Evolutionary conservation across 2,329 filamentous ascomycete species (phyloP), one percentile per base, ranked within the genome.

Genomic region (Alternaria dauci): DNA sequence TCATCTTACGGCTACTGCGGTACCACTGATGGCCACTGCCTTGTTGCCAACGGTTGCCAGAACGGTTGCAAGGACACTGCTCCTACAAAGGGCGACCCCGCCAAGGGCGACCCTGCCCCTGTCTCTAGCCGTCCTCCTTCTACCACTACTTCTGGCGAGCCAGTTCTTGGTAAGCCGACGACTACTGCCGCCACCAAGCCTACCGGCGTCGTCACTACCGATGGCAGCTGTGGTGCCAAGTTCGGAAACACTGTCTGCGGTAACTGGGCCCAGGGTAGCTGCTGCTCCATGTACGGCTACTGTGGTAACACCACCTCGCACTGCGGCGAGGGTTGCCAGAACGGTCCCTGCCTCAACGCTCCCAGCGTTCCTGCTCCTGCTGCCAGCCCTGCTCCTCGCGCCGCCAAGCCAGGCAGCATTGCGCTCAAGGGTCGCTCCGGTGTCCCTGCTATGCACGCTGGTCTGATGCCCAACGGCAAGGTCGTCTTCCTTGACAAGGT

Each of bases 401-500:
- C 81, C 56, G 69, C 78, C 14, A 82, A 81, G 48, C 79, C 81
- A 34, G 84, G 83, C 32, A 75, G 75, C 36, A 83, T 88, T 66
- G 74, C 76, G 2, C 72, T 86, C 36, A 79, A 85, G 55, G 86
- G 86, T 18, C 76, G 82, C 58, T 85, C 85, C 53, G 87, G 87
- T 65, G 87, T 88, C n/a, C 86, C 87, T 41, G 86, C 82, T 16
- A 89, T 89, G 87, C 86, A 88, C 67, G 86, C 86, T 63, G 85
- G 81, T 67, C 80, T 89, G 23, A 80, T 88, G 79, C 84, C 81
- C 14, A 87, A 88, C 67, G 86, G 86, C 25, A 80, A 81, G 52
- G 86, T 88, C 11, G 80, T 86, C 38, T 89, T 89, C 76, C 76
- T 88, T 16, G 87, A 89, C 79, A 89, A 89, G 72, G 81, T 89